Evolutionary conservation across 1,139 yeast genomes (phyloP).

Genomic region (Taphrina communis): DNA sequence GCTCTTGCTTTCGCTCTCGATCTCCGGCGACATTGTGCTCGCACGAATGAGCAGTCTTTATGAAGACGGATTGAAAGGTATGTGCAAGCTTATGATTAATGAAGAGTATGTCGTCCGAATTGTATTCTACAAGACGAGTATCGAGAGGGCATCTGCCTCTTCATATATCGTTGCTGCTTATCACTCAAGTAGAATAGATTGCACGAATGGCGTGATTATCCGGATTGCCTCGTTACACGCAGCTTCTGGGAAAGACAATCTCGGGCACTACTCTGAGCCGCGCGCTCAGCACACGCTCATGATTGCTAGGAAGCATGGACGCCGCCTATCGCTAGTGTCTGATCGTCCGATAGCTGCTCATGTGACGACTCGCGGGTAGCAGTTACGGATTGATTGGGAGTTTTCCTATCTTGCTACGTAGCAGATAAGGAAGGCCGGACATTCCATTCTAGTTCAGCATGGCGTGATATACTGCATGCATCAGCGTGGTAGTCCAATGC

Average conservation of each 20-base stretch:
- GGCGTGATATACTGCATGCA: not conserved
- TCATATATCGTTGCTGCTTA: no score
- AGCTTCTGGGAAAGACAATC: not conserved
- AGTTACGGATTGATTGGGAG: constrained; percentile 5
- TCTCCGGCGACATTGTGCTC: not conserved
- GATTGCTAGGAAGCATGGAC: no score
- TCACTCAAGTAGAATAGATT: not conserved
- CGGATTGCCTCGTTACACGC: constrained; percentile 6
- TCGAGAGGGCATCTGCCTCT: no score
- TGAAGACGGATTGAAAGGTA: no score
- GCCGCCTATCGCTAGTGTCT: no score
- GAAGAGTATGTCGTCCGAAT: no score
- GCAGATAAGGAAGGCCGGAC: not conserved
- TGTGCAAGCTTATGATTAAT: no score
- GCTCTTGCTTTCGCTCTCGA: not conserved
- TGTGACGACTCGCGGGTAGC: no score
- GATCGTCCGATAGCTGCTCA: no score
- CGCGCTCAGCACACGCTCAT: no score
- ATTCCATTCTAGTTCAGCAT: constrained; percentile 3
- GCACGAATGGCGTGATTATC: not conserved
- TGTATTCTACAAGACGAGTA: no score
- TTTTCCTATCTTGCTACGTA: not conserved
- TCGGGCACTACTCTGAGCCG: not conserved
- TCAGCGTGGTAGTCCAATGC: constrained; percentile 6
- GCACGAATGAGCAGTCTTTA: no score